Conservation (phyloP, 306 rosid species). For the Senna tora region DNA sequence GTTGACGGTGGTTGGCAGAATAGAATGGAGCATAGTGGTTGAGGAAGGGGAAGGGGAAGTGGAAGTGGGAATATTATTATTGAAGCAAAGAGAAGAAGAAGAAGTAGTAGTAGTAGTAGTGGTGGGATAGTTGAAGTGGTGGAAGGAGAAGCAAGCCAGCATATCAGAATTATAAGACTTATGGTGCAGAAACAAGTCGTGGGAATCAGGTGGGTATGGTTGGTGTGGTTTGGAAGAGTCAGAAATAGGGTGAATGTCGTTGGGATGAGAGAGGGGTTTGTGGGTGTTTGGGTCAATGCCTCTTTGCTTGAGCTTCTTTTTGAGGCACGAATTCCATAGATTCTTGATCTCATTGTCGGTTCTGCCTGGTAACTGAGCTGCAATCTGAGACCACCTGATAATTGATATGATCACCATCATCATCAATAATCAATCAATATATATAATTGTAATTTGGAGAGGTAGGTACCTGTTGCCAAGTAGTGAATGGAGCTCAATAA, state of each 20-base stretch:
- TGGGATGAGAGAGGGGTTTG: slow-evolving; percentile 67
- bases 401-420: no score
- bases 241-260: no score
- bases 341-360: slow-evolving; percentile 95
- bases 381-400: slow-evolving; percentile 98
- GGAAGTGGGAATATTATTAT: slow-evolving; percentile 51
- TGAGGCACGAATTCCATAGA: slow-evolving; percentile 86
- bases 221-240: slow-evolving; percentile 14
- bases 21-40: slow-evolving; percentile 45
- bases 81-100: slow-evolving; percentile 52
- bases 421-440: no score
- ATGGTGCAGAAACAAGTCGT: slow-evolving; percentile 55
- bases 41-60: slow-evolving; percentile 46
- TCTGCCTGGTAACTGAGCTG: slow-evolving; percentile 92
- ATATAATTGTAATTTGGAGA: no score
- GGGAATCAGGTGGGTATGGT: slow-evolving; percentile 48
- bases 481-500: slow-evolving; percentile 84
- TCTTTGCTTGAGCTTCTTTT: slow-evolving; percentile 88
- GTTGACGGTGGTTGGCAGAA: slow-evolving; percentile 43
- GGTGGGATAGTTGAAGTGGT: slow-evolving; percentile 52
- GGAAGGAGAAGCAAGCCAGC: slow-evolving; percentile 55
- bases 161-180: slow-evolving; percentile 53
- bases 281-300: slow-evolving; percentile 97
- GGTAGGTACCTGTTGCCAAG: slow-evolving; percentile 72
- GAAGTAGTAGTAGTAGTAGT: slow-evolving; percentile 40